Evolutionary conservation across 805 yeast genomes (phyloP).

Genomic region (Spathaspora girioi): DNA sequence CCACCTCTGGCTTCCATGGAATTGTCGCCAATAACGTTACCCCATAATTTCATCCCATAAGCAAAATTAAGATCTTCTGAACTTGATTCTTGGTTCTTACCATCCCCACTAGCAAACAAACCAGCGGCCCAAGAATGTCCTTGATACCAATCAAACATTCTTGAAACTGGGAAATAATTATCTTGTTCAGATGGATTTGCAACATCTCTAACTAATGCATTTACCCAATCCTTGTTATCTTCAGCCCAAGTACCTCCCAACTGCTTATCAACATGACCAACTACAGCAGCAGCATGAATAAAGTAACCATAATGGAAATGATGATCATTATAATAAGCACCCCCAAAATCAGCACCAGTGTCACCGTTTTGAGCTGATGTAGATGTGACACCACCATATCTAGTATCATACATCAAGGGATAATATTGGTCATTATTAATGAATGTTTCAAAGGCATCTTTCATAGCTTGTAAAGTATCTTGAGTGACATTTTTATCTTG

Average conservation of each 20-base stretch:
- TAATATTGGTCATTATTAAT: constrained; percentile 39
- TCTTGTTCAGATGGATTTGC: constrained; percentile 60
- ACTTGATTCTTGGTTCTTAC: constrained; percentile 70
- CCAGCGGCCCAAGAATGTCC: constrained; percentile 84
- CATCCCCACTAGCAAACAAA: constrained; percentile 64
- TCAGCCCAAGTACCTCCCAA: constrained; percentile 54
- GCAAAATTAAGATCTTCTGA: constrained; percentile 73
- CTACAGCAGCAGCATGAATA: constrained; percentile 77
- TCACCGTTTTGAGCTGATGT: constrained; percentile 45
- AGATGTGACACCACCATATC: constrained; percentile 54
- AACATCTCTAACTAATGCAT: constrained; percentile 60
- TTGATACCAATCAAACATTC: constrained; percentile 71
- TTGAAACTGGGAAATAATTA: constrained; percentile 60
- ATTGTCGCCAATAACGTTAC: constrained; percentile 51
- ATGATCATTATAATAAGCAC: constrained; percentile 78
- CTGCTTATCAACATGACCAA: constrained; percentile 60
- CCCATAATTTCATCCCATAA: constrained; percentile 70
- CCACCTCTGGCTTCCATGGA: constrained; percentile 55
- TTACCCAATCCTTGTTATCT: constrained; percentile 51
- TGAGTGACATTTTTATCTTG: constrained; percentile 37
- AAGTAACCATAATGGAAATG: constrained; percentile 87
- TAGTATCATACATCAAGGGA: constrained; percentile 55
- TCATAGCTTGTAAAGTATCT: constrained; percentile 30
- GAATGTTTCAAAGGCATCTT: constrained; percentile 43
- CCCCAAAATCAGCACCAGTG: constrained; percentile 58